phyloP scores from a whole-genome alignment of 345 rosid genomes.

The Eucalyptus sp. region DNA sequence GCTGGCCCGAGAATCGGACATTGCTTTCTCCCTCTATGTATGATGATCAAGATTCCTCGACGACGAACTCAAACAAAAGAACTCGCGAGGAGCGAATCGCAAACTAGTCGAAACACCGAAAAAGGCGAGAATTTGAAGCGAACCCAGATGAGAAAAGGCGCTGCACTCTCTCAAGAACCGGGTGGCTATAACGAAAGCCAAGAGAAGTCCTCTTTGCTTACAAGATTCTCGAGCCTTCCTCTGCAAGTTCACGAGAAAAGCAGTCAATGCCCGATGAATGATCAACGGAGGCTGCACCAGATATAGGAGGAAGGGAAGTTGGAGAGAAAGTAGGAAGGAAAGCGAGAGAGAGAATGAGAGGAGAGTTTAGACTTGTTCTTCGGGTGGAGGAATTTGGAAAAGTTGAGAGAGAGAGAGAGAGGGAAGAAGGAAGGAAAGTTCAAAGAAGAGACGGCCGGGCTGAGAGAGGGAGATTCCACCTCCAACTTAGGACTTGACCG shows the following conservation, averaged over 20 bases:
- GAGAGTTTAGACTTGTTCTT: not conserved
- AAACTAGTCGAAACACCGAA: not conserved
- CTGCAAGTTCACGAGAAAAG: not conserved
- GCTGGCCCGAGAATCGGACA: slow-evolving; percentile 16
- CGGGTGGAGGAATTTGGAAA: not conserved
- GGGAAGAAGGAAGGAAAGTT: not conserved
- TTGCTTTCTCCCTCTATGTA: not conserved
- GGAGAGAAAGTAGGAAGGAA: not conserved
- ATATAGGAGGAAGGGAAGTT: not conserved
- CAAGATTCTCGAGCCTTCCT: not conserved
- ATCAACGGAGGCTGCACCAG: not conserved
- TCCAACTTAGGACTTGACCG: not conserved
- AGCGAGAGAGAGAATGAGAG: not conserved
- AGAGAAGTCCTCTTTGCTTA: not conserved
- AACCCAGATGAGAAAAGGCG: not conserved
- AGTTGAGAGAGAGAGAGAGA: not conserved
- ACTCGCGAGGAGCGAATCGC: not conserved
- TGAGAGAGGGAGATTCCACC: not conserved
- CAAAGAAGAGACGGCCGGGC: not conserved
- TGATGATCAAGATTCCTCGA: not conserved
- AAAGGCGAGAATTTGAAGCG: not conserved
- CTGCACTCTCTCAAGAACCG: not conserved
- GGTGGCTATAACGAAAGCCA: not conserved
- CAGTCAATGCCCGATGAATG: not conserved
- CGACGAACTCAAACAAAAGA: not conserved